Conservation (phyloP, 768 basidiomycete genomes). For the Leccinellum rugosiceps region DNA sequence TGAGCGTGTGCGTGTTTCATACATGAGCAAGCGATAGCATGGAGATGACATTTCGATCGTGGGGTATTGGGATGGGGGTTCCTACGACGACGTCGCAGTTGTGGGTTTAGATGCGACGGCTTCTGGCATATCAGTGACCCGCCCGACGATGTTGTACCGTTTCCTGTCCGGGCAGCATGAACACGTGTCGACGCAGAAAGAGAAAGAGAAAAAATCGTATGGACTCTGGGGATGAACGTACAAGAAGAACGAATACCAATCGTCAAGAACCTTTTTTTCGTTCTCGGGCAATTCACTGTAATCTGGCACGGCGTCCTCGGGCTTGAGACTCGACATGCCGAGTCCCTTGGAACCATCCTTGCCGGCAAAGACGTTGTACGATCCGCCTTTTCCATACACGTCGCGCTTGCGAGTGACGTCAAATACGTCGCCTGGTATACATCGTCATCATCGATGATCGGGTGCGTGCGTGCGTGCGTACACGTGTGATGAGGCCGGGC, state of each 20-base stretch:
- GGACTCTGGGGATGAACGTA: conserved; percentile 41
- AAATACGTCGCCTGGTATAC: conserved; percentile 65
- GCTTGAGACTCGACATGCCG: conserved; percentile 84
- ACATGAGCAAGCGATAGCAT: background rate
- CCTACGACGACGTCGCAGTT: background rate
- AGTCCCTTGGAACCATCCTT: conserved; percentile 90
- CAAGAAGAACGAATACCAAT: conserved; percentile 88
- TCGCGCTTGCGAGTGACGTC: conserved; percentile 85
- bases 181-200: background rate
- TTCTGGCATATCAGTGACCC: conserved; percentile 54
- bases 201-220: too few species aligned
- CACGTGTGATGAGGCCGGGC: background rate
- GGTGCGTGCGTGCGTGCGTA: background rate
- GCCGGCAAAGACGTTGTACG: conserved; percentile 87
- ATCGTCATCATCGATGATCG: background rate
- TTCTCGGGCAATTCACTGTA: conserved; percentile 71
- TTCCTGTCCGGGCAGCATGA: conserved; percentile 44
- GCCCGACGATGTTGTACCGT: conserved; percentile 86
- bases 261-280: conserved; percentile 77
- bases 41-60: background rate
- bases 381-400: conserved; percentile 80
- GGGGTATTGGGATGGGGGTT: background rate
- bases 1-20: background rate
- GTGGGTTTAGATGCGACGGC: conserved; percentile 23
- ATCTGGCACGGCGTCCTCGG: conserved; percentile 84